These are phyloP conservation scores for Rhytidhysteron rufulum DNA, from an alignment of 2,329 filamentous ascomycete species.

Conservation along the genomic window DNA sequence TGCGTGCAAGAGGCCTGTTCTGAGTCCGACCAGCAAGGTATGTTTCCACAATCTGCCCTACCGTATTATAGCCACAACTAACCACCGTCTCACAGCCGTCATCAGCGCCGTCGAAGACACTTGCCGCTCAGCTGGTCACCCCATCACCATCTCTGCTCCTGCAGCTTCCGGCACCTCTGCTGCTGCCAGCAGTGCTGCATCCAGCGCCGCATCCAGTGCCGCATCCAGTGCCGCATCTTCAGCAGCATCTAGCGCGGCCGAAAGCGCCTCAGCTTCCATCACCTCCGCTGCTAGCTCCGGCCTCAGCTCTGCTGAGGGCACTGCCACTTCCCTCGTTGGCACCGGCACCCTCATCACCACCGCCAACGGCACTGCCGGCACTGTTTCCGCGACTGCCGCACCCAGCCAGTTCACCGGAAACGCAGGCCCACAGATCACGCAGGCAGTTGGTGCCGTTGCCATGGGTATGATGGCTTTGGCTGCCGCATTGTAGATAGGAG, in stretches of 20 bases:
- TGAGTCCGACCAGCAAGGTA: conserved; percentile 36
- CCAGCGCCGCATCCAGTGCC: conserved; percentile 8
- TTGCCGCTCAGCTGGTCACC: conserved; percentile 29
- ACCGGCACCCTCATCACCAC: conserved; percentile 5
- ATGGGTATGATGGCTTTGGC: conserved; percentile 32
- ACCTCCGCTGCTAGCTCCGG: conserved; percentile 5
- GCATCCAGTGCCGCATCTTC: conserved; percentile 8
- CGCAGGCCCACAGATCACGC: conserved; percentile 29
- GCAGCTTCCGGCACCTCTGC: conserved; percentile 6
- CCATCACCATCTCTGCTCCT: conserved; percentile 22
- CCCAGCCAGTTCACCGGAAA: conserved; percentile 30
- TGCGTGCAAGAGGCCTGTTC: conserved; percentile 45
- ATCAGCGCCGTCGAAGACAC: conserved; percentile 26
- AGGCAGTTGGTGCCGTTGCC: conserved; percentile 30
- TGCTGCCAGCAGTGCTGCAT: conserved; percentile 3
- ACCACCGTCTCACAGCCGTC: conserved; percentile 10
- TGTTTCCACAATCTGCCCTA: conserved; percentile 5
- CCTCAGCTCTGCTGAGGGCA: conserved; percentile 2
- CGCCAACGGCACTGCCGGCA: conserved; percentile 9
- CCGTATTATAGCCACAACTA: not conserved
- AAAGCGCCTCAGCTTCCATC: not conserved
- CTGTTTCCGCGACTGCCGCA: conserved; percentile 7
- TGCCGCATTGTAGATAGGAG: conserved; percentile 34
- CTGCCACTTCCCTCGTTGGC: conserved; percentile 1
- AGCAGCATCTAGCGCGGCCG: conserved; percentile 2